These are phyloP conservation scores for Neurospora sp. DNA, from an alignment of 495 filamentous ascomycete genomes.

Conservation along the genomic window DNA sequence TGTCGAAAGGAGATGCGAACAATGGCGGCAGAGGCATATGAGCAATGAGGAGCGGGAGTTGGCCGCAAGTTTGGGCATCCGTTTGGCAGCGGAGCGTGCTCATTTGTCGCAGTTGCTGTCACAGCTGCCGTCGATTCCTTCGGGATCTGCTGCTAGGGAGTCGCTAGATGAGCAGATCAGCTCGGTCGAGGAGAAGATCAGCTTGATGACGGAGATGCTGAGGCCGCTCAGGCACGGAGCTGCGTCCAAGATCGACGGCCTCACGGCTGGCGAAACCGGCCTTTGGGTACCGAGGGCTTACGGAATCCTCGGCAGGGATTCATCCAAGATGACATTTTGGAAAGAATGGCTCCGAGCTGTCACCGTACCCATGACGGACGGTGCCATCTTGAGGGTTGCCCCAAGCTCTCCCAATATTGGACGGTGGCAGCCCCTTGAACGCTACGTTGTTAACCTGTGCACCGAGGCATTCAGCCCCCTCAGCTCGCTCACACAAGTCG, in stretches of 20 bases:
- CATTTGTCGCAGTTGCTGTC: slow-evolving; percentile 82
- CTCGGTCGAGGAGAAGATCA: slow-evolving; percentile 92
- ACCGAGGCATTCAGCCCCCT: slow-evolving; percentile 88
- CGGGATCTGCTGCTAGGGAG: slow-evolving; percentile 73
- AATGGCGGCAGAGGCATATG: slow-evolving; percentile 93
- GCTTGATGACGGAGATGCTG: slow-evolving; percentile 89
- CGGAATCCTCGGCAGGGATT: slow-evolving; percentile 82
- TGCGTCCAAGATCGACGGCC: slow-evolving; percentile 91
- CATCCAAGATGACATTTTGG: slow-evolving; percentile 83
- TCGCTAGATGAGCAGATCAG: slow-evolving; percentile 87
- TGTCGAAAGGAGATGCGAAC: slow-evolving; percentile 83
- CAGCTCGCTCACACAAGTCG: slow-evolving; percentile 89
- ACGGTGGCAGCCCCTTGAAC: slow-evolving; percentile 92
- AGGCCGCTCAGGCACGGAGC: slow-evolving; percentile 88
- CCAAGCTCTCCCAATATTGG: slow-evolving; percentile 83
- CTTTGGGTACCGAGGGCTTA: slow-evolving; percentile 95
- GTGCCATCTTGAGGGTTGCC: slow-evolving; percentile 70
- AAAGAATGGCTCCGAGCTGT: slow-evolving; percentile 96
- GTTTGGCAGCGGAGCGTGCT: slow-evolving; percentile 80
- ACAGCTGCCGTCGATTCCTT: slow-evolving; percentile 65
- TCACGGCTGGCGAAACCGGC: slow-evolving; percentile 92
- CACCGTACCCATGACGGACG: slow-evolving; percentile 88
- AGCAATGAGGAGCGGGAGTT: slow-evolving; percentile 89
- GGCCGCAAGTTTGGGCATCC: slow-evolving; percentile 82
- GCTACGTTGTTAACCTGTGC: slow-evolving; percentile 96